phyloP scores from a whole-genome alignment of 2,329 filamentous ascomycete species.

The Ceratocystis cubensis region DNA sequence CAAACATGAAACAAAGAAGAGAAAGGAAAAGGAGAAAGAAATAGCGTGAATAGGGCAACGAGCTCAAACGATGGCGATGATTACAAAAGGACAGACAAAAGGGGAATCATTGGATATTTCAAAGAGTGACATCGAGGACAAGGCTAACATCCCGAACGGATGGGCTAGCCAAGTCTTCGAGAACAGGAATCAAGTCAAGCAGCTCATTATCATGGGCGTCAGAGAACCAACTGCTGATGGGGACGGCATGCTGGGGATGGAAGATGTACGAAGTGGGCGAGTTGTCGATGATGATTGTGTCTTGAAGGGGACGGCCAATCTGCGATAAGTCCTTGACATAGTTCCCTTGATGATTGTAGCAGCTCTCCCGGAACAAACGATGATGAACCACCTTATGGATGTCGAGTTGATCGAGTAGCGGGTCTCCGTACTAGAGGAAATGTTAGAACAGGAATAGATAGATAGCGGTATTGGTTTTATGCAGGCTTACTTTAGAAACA shows the following conservation, averaged over 20 bases:
- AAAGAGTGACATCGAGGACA: slow-evolving; percentile 82
- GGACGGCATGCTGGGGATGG: slow-evolving; percentile 95
- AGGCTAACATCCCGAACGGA: slow-evolving; percentile 93
- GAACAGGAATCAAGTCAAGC: slow-evolving; percentile 90
- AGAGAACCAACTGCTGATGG: slow-evolving; percentile 99
- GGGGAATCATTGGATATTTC: slow-evolving; percentile 28
- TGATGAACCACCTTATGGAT: slow-evolving; percentile 97
- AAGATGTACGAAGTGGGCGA: slow-evolving; percentile 99
- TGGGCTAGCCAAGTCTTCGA: slow-evolving; percentile 82
- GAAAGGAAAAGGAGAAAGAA: slow-evolving; percentile 25
- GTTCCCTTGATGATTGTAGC: slow-evolving; percentile 98
- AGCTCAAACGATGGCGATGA: slow-evolving; percentile 21
- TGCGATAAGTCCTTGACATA: slow-evolving; percentile 99
- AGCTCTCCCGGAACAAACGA: slow-evolving; percentile 91
- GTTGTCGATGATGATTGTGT: slow-evolving; percentile 99
- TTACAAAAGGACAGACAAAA: slow-evolving; percentile 26
- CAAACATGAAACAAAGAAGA: slow-evolving; percentile 24
- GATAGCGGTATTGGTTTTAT: background rate
- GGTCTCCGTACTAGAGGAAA: slow-evolving; percentile 70
- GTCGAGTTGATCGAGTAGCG: slow-evolving; percentile 86
- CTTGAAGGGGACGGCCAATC: slow-evolving; percentile 85
- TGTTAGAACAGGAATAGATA: slow-evolving; percentile 25
- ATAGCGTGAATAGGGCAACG: slow-evolving; percentile 24
- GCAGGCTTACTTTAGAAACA: slow-evolving; percentile 67
- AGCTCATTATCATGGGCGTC: slow-evolving; percentile 99